These are phyloP conservation scores for Plasmopara muralis DNA, from an alignment of 352 stramenopile species.

Conservation along the genomic window DNA sequence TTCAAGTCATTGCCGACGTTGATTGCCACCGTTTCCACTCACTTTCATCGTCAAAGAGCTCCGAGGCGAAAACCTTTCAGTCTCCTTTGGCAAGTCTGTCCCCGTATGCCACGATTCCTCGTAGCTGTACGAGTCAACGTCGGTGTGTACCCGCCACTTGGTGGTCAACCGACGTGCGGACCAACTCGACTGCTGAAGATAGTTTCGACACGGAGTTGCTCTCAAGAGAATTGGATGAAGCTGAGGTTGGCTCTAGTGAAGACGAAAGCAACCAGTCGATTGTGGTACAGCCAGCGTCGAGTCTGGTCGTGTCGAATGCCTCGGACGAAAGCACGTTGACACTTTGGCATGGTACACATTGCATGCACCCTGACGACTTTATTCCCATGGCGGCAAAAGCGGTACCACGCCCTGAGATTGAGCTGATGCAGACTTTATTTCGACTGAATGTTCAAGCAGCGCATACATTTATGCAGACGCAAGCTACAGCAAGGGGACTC, in stretches of 20 bases:
- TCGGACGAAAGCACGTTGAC: conserved; percentile 15
- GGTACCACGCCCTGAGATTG: conserved; percentile 7
- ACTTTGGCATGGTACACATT: conserved; percentile 6
- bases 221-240: conserved; percentile 28
- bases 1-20: conserved; percentile 24
- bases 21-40: conserved; percentile 7
- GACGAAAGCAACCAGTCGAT: conserved; percentile 17
- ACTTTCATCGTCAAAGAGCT: not conserved
- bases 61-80: not conserved
- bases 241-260: conserved; percentile 26
- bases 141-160: conserved; percentile 4
- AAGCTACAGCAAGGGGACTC: conserved; percentile 12
- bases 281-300: conserved; percentile 15
- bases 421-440: conserved; percentile 11
- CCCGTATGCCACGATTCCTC: conserved; percentile 15
- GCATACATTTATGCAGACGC: conserved; percentile 14
- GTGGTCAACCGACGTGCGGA: conserved; percentile 11
- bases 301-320: conserved; percentile 8
- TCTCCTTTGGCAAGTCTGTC: conserved; percentile 9
- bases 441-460: conserved; percentile 18
- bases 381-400: conserved; percentile 5
- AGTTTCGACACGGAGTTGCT: conserved; percentile 18
- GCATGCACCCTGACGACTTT: conserved; percentile 13
- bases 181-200: conserved; percentile 20
- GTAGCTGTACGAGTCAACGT: conserved; percentile 2